phyloP scores from a whole-genome alignment of 2,329 filamentous ascomycete genomes.

The Fusarium lyarnte region DNA sequence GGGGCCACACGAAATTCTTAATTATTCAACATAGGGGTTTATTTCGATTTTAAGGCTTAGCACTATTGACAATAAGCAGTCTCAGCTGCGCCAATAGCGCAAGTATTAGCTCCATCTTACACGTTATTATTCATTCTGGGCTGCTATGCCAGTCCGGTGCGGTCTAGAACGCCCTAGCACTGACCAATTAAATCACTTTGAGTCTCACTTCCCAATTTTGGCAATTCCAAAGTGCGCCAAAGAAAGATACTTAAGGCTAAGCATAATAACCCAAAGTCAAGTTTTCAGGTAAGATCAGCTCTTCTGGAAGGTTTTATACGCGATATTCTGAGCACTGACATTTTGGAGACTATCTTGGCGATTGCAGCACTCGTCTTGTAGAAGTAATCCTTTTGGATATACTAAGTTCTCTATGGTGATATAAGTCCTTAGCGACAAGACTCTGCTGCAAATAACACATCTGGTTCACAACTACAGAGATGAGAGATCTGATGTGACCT shows the following conservation, averaged over 20 bases:
- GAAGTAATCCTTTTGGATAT: no score
- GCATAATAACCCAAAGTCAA: not conserved
- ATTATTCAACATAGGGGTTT: no score
- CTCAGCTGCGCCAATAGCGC: not conserved
- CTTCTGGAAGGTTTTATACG: not conserved
- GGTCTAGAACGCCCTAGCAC: not conserved
- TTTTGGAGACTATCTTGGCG: no score
- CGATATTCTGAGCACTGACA: not conserved
- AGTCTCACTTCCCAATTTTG: no score
- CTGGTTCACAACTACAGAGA: no score
- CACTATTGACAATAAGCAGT: not conserved
- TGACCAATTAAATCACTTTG: rapidly evolving
- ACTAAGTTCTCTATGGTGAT: no score
- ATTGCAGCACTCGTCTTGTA: no score
- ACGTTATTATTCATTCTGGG: rapidly evolving
- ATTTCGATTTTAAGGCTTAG: not conserved
- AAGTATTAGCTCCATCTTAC: not conserved
- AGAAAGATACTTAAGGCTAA: not conserved
- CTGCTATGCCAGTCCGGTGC: not conserved
- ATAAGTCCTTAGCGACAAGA: no score
- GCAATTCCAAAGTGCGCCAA: not conserved
- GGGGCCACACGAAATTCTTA: not conserved
- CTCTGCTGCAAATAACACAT: no score
- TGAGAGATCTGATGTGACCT: no score
- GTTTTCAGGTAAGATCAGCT: rapidly evolving